phyloP scores from a whole-genome alignment of 345 rosid genomes.

The Noccaea caerulescens region DNA sequence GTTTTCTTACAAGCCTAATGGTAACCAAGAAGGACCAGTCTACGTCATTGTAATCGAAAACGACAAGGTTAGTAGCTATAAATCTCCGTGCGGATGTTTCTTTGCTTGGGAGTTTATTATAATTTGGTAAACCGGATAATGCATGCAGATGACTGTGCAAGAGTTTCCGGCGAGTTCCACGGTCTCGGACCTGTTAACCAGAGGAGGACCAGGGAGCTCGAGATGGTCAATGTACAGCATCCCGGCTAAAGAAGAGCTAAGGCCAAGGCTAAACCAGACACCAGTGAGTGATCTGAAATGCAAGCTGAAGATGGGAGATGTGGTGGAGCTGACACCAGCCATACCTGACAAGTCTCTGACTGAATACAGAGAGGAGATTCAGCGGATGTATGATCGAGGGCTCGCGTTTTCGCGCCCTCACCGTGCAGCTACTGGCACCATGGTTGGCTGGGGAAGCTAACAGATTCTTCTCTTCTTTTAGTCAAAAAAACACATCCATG shows the following conservation, averaged over 20 bases:
- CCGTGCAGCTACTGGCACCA: slow-evolving; percentile 36
- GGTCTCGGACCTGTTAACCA: slow-evolving; percentile 69
- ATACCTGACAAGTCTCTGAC: slow-evolving; percentile 79
- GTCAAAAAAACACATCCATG: background rate
- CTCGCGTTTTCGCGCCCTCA: slow-evolving; percentile 43
- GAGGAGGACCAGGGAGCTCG: slow-evolving; percentile 68
- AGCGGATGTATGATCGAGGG: slow-evolving; percentile 85
- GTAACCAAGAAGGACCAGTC: slow-evolving; percentile 69
- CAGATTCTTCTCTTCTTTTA: background rate
- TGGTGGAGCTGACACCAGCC: slow-evolving; percentile 88
- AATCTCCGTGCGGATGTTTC: background rate
- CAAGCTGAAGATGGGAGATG: slow-evolving; percentile 92
- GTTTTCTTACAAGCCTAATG: slow-evolving; percentile 65
- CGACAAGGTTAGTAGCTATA: slow-evolving; percentile 64
- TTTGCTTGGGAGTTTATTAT: slow-evolving; percentile 3
- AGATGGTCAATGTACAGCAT: slow-evolving; percentile 71
- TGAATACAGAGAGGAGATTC: slow-evolving; percentile 88
- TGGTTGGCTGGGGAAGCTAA: slow-evolving; percentile 48
- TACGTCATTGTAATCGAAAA: slow-evolving; percentile 81
- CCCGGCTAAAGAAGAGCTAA: slow-evolving; percentile 79
- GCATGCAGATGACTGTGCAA: slow-evolving; percentile 94
- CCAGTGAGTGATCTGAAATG: slow-evolving; percentile 69
- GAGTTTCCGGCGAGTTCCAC: slow-evolving; percentile 78
- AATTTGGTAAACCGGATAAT: slow-evolving; percentile 6
- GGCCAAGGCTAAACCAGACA: slow-evolving; percentile 80